Evolutionary conservation across 139 green algal species (phyloP), one percentile per base, ranked within the genome.

Genomic region (Closterium sp.): DNA sequence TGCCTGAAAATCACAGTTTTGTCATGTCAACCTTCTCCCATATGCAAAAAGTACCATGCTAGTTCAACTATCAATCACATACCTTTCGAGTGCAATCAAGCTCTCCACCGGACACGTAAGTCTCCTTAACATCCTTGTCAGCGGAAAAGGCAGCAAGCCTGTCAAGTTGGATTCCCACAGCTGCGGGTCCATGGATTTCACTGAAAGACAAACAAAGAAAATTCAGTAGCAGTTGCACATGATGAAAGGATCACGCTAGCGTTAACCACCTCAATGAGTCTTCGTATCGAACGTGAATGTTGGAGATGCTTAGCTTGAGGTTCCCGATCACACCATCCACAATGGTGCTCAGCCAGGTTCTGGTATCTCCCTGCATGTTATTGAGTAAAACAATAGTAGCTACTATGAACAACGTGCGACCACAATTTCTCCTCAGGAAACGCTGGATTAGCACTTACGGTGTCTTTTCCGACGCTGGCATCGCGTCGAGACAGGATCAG

Each of bases 211-310:
- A 79, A 22, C 62, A 11, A 79, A 79, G 17, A 79, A 79, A 24
- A 24, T 27, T 79, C 62, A 79, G 62, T 27, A 79, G 62, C 62
- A 27, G 19, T 79, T 79, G 62, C 62, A 79, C 62, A 79, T 32
- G 22, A 88, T 88, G 1, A 31, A 31, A 88, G 17, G 22, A 88
- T 88, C 85, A 88, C 29, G 13, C 29, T 31, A 88, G 85, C 29
- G 29, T 22, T 32, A 28, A 31, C 30, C 85, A 92, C 27, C 88
- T 92, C 34, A 45, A 19, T 27, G 24, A 38, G 31, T 97, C 93
- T 95, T 97, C 96, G 87, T 97, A 98, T 62, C 97, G 95, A 5
- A 99, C 94, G 93, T 99, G 98, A 31, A 99, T 92, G 92, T 99
- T 99, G 89, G 94, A 97, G 88, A 99, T 97, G 87, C 92, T 96